phyloP scores from a whole-genome alignment of 495 filamentous ascomycete species.

The Aspergillus bertholletiae region DNA sequence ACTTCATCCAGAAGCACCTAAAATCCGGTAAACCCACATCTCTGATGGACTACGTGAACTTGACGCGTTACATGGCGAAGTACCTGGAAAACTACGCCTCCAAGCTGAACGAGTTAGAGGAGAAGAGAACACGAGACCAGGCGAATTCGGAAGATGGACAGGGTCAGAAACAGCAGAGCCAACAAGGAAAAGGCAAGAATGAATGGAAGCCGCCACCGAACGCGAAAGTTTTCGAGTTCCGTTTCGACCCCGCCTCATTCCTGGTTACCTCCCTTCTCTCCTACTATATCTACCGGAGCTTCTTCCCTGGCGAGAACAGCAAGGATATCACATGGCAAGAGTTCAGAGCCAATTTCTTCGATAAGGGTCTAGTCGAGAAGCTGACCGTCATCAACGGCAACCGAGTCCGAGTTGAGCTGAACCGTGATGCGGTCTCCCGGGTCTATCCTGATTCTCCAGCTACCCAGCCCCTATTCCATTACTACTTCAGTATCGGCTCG shows the following conservation, averaged over 20 bases:
- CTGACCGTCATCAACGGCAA: conserved; percentile 73
- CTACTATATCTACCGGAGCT: conserved; percentile 58
- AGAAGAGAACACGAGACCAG: conserved; percentile 34
- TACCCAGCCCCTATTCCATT: conserved; percentile 65
- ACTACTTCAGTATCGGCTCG: conserved; percentile 94
- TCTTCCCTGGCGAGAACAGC: conserved; percentile 62
- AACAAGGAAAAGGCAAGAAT: conserved; percentile 23
- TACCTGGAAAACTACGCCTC: conserved; percentile 42
- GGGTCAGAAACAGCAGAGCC: conserved; percentile 9
- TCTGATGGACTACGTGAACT: conserved; percentile 35
- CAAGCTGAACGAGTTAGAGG: conserved; percentile 46
- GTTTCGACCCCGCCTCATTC: conserved; percentile 54
- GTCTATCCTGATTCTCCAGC: conserved; percentile 82
- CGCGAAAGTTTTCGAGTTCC: conserved; percentile 43
- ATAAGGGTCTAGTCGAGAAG: conserved; percentile 93
- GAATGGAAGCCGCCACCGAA: conserved; percentile 21
- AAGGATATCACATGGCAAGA: conserved; percentile 97
- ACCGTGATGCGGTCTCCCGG: conserved; percentile 71
- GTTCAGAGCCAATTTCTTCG: conserved; percentile 84
- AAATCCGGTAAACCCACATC: conserved; percentile 27
- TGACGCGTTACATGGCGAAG: conserved; percentile 33
- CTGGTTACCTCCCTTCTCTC: conserved; percentile 54
- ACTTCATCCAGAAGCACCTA: conserved; percentile 30
- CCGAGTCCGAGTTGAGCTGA: conserved; percentile 76
- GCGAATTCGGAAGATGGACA: conserved; percentile 18